Evolutionary conservation across 768 basidiomycete species (phyloP), one percentile per base, ranked within the genome.

Genomic region (Sarcomyxa edulis): DNA sequence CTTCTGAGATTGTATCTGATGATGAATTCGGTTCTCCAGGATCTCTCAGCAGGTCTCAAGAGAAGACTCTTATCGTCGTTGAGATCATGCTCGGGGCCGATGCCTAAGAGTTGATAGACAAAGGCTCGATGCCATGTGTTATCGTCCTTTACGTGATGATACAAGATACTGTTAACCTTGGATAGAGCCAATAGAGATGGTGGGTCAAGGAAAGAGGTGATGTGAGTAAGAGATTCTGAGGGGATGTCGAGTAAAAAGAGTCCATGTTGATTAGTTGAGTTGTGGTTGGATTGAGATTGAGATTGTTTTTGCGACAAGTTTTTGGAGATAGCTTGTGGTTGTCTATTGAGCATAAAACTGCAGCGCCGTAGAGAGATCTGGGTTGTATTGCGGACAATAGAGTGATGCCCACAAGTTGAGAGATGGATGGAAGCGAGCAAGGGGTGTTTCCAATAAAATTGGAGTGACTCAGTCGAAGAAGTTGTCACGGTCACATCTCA

Each of bases 111-210:
- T 54, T 81, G 80, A 37, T 66, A 73, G 44, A 78, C 62, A 57
- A 86, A 87, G 20, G 89, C 88, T 15, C 76, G 66, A 35, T 74
- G 69, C 88, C 88, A 92, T 24, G 84, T 89, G 51, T 76, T 80
- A 43, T 92, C 88, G 49, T 85, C 72, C 39, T 72, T 72, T 69
- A 88, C 62, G 69, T 88, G 86, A 45, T 70, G 63, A 53, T 71
- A 66, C 40, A 88, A 66, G 42, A 51, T 53, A 32, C 55, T 62
- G 59, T 69, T 72, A 43, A 80, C 76, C 47, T 60, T 53, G 15
- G 69, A 68, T 48, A 92, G 74, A 2, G 70, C 60, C 30, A 78
- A 53, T 23, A 92, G 72, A 3, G 76, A 68, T 1, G 64, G 68
- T 1, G 84, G 85, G 49, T 77, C 67, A 38, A 90, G 76, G 56